Evolutionary conservation across 2,329 filamentous ascomycete genomes (phyloP).

Genomic region (Aspergillus floridensis): DNA sequence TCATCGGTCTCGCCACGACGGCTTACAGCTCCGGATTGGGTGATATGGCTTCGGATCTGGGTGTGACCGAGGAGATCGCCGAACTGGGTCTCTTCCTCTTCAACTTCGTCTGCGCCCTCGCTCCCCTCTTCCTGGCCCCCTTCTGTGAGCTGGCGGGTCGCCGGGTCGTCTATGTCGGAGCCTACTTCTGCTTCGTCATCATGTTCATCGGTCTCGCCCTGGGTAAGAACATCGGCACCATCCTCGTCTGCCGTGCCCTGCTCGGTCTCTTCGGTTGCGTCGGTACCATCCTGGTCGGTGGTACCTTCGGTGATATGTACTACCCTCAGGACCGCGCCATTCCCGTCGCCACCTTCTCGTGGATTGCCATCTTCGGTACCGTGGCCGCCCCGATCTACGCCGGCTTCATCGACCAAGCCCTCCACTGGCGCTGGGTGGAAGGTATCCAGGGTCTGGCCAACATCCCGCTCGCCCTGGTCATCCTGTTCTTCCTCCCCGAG

Average conservation of each 20-base stretch:
- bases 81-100: constrained; percentile 52
- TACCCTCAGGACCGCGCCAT: constrained; percentile 45
- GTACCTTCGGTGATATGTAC: constrained; percentile 53
- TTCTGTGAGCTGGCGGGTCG: constrained; percentile 53
- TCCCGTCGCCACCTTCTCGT: constrained; percentile 51
- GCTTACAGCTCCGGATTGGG: constrained; percentile 52
- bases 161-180: constrained; percentile 47
- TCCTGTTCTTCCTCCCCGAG: constrained; percentile 47
- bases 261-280: constrained; percentile 52
- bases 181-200: constrained; percentile 47
- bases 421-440: constrained; percentile 56
- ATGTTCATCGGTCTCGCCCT: constrained; percentile 51
- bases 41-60: constrained; percentile 47
- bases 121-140: constrained; percentile 49
- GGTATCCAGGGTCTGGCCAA: constrained; percentile 54
- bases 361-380: constrained; percentile 52
- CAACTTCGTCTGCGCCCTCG: constrained; percentile 50
- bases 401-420: constrained; percentile 53
- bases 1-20: constrained; percentile 55
- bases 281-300: constrained; percentile 51
- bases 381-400: constrained; percentile 55
- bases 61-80: constrained; percentile 43
- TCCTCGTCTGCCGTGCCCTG: constrained; percentile 47
- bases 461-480: constrained; percentile 47
- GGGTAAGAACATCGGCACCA: constrained; percentile 50